phyloP scores from a whole-genome alignment of 1,139 yeast genomes.

The Keqinozyma sinolaborantium region DNA sequence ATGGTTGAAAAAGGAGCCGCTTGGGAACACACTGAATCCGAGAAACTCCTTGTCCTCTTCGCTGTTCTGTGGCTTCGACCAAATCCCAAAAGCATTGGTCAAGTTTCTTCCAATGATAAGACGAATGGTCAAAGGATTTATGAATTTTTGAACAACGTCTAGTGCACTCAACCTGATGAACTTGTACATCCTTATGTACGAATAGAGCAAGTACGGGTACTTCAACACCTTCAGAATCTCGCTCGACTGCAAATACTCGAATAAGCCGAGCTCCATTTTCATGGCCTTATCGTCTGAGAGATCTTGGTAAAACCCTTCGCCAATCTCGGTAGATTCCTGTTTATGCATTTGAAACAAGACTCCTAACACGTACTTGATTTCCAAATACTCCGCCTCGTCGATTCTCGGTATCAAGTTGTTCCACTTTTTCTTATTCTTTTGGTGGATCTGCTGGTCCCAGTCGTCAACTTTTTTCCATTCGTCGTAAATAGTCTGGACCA shows the following conservation, averaged over 20 bases:
- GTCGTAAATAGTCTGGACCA: slow-evolving; percentile 13
- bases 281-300: slow-evolving; percentile 8
- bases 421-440: slow-evolving; percentile 27
- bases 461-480: slow-evolving; percentile 26
- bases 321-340: slow-evolving; percentile 4
- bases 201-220: slow-evolving; percentile 49
- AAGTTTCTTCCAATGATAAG: slow-evolving; percentile 57
- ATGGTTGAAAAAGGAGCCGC: slow-evolving; percentile 71
- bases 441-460: slow-evolving; percentile 34
- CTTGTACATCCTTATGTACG: slow-evolving; percentile 51
- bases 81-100: slow-evolving; percentile 74
- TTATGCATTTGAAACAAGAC: slow-evolving; percentile 24
- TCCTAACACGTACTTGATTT: slow-evolving; percentile 32
- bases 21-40: slow-evolving; percentile 65
- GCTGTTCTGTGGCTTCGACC: slow-evolving; percentile 44
- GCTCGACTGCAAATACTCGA: slow-evolving; percentile 50
- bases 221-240: slow-evolving; percentile 46
- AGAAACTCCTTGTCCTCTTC: slow-evolving; percentile 56
- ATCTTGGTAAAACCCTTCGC: slow-evolving; percentile 7
- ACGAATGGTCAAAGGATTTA: slow-evolving; percentile 42
- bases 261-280: slow-evolving; percentile 25
- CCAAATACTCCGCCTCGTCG: slow-evolving; percentile 35
- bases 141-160: slow-evolving; percentile 25
- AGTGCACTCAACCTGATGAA: slow-evolving; percentile 46
- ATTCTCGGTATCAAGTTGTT: slow-evolving; percentile 26